phyloP scores from a whole-genome alignment of 768 basidiomycete species.

The Lactarius deliciosus region DNA sequence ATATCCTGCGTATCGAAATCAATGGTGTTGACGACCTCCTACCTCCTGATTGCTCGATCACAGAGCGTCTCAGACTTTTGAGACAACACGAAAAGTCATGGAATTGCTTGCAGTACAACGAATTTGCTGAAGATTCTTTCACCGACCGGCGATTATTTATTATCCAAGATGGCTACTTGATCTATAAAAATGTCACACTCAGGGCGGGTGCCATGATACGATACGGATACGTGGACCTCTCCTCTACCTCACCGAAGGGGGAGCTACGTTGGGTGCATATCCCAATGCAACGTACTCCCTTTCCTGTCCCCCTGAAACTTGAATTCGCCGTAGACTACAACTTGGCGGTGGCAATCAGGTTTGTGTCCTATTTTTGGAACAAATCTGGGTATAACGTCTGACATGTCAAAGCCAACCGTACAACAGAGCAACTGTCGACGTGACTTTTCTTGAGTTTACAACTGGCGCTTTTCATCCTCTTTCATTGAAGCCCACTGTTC shows the following conservation, averaged over 20 bases:
- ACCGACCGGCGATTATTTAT: too few species aligned
- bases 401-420: background rate
- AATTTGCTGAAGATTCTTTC: background rate
- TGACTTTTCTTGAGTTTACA: slow-evolving; percentile 13
- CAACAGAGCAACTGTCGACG: background rate
- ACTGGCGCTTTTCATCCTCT: slow-evolving; percentile 15
- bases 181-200: background rate
- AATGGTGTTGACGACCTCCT: slow-evolving; percentile 10
- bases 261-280: slow-evolving; percentile 14
- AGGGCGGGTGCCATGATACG: background rate
- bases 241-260: background rate
- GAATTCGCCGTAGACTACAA: slow-evolving; percentile 17
- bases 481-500: slow-evolving; percentile 13
- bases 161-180: slow-evolving; percentile 6
- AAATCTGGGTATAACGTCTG: background rate
- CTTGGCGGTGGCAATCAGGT: slow-evolving; percentile 18
- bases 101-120: background rate
- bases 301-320: slow-evolving; percentile 3
- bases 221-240: slow-evolving; percentile 23
- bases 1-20: slow-evolving; percentile 3
- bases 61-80: slow-evolving; percentile 10
- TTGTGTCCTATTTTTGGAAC: background rate
- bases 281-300: background rate
- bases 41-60: background rate
- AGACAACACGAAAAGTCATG: slow-evolving; percentile 6